phyloP scores from a whole-genome alignment of 768 basidiomycete species.

The Mycena olivaceomarginata region DNA sequence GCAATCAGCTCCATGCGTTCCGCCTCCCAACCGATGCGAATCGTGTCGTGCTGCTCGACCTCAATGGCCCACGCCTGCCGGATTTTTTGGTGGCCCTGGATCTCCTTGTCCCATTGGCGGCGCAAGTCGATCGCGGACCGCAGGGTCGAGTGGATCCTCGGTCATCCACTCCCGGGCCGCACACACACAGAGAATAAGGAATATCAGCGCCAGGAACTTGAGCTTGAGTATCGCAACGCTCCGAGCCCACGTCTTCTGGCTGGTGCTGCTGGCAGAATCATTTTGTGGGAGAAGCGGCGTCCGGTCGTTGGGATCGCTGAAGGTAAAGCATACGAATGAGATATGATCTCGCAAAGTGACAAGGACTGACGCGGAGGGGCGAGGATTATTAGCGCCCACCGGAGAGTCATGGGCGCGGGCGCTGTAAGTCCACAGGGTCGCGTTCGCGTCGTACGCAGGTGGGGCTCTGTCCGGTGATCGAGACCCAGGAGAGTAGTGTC shows the following conservation, averaged over 20 bases:
- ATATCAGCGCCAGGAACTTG: background rate
- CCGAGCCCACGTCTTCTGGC: background rate
- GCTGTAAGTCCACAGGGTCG: too few species aligned
- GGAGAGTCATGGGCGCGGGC: too few species aligned
- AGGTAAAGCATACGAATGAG: background rate
- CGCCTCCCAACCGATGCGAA: too few species aligned
- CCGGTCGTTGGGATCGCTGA: background rate
- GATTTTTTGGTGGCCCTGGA: constrained; percentile 7
- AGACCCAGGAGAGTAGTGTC: too few species aligned
- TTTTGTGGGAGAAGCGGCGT: background rate
- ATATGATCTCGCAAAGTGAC: too few species aligned
- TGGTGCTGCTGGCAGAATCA: background rate
- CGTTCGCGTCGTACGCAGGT: background rate
- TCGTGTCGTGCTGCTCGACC: too few species aligned
- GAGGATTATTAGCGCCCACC: background rate
- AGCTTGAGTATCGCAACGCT: background rate
- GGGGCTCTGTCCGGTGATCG: background rate
- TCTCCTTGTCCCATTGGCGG: constrained; percentile 16
- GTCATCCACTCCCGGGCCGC: background rate
- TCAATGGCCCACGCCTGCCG: background rate
- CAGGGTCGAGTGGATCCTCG: constrained; percentile 7
- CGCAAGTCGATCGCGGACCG: background rate
- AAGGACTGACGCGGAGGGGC: background rate
- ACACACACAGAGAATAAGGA: background rate
- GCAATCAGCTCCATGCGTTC: too few species aligned